Conservation (phyloP, 495 filamentous ascomycete genomes). For the Hypoxylon intermedium region DNA sequence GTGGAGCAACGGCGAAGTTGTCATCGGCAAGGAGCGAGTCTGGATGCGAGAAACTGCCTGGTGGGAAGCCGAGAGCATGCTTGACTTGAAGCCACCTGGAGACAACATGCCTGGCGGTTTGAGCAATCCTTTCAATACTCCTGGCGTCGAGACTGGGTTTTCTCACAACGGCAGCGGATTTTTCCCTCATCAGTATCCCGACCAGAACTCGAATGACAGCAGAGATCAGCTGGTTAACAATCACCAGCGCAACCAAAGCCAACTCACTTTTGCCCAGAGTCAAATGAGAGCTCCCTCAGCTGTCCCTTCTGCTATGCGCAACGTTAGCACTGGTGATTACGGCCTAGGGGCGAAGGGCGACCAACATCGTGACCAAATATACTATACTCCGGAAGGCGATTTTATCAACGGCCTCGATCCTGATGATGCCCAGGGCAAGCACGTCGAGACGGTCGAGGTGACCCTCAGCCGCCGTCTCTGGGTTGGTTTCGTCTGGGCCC, state of each 20-base stretch:
- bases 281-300: constrained; percentile 69
- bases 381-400: constrained; percentile 69
- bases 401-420: constrained; percentile 68
- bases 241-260: constrained; percentile 63
- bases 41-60: constrained; percentile 95
- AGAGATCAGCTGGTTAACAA: constrained; percentile 65
- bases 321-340: constrained; percentile 76
- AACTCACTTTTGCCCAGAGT: constrained; percentile 66
- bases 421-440: constrained; percentile 75
- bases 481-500: constrained; percentile 79
- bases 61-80: constrained; percentile 98
- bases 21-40: constrained; percentile 85
- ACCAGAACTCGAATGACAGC: constrained; percentile 68
- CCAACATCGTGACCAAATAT: constrained; percentile 71
- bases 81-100: constrained; percentile 77
- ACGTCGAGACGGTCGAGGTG: constrained; percentile 74
- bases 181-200: constrained; percentile 68
- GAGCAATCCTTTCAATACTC: constrained; percentile 57
- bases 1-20: constrained; percentile 97
- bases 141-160: constrained; percentile 68
- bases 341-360: constrained; percentile 89
- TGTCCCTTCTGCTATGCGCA: constrained; percentile 74
- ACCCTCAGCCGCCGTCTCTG: constrained; percentile 71
- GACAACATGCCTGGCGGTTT: constrained; percentile 47
- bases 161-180: constrained; percentile 70